These are phyloP conservation scores for Corrigiola litoralis DNA, from an alignment of 179 eudicot genomes.

Conservation along the genomic window DNA sequence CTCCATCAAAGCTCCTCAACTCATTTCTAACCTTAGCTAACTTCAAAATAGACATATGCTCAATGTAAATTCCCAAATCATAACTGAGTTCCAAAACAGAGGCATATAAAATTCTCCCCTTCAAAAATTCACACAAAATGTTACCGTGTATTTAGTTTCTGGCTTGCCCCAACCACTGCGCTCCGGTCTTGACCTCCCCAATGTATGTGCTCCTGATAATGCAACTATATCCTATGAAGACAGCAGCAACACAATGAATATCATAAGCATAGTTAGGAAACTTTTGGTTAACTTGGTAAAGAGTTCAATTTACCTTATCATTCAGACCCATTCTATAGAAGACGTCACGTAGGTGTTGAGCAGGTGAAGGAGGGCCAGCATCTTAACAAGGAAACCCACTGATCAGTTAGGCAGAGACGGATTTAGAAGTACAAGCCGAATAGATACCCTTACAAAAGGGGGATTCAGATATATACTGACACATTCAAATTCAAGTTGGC, in stretches of 20 bases:
- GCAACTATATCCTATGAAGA: conserved; percentile 81
- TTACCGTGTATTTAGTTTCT: conserved; percentile 93
- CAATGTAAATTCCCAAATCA: not conserved
- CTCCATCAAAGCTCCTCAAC: no score
- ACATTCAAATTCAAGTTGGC: not conserved
- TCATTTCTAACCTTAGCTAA: no score
- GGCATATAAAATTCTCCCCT: not conserved
- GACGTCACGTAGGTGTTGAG: conserved; percentile 85
- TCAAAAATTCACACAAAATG: not conserved
- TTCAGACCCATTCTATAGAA: conserved; percentile 90
- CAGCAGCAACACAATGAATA: conserved; percentile 22
- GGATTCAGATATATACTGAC: not conserved
- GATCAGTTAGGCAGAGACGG: conserved; percentile 5
- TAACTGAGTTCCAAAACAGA: not conserved
- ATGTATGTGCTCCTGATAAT: conserved; percentile 88
- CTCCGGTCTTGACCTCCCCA: conserved; percentile 96
- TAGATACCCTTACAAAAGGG: not conserved
- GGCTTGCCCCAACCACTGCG: conserved; percentile 99
- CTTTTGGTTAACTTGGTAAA: not conserved
- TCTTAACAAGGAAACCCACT: conserved; percentile 34
- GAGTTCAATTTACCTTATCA: conserved; percentile 61
- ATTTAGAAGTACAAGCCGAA: not conserved
- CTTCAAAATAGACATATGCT: not conserved
- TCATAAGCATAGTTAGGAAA: conserved; percentile 4
- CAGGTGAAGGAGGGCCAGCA: conserved; percentile 98